These are phyloP conservation scores for Nakazawaea molendinolei DNA, from an alignment of 805 yeast genomes.

Conservation along the genomic window DNA sequence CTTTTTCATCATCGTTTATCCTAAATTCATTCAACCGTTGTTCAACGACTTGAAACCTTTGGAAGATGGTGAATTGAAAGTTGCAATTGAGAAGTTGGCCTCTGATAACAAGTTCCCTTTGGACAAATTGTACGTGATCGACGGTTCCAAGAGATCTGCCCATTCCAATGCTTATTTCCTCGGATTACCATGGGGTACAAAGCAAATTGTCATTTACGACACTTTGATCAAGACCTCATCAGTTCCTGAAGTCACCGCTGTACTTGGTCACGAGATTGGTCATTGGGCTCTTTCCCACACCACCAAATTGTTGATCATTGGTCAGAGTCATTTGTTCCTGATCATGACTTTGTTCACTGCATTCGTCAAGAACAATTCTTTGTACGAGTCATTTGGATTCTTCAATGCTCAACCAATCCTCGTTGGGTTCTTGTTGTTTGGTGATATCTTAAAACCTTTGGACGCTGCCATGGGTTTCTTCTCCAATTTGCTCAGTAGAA, in stretches of 20 bases:
- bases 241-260: constrained; percentile 81
- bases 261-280: constrained; percentile 97
- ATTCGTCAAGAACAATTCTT: constrained; percentile 71
- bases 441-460: constrained; percentile 72
- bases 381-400: constrained; percentile 79
- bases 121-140: constrained; percentile 78
- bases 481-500: constrained; percentile 70
- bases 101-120: constrained; percentile 75
- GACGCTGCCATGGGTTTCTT: constrained; percentile 62
- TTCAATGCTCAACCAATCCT: constrained; percentile 57
- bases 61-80: constrained; percentile 82
- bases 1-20: constrained; percentile 67
- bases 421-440: constrained; percentile 76
- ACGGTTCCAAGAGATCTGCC: constrained; percentile 94
- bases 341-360: constrained; percentile 72
- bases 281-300: constrained; percentile 94
- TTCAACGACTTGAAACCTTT: constrained; percentile 90
- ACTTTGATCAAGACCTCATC: constrained; percentile 80
- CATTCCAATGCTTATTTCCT: constrained; percentile 96
- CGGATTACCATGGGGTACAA: constrained; percentile 91
- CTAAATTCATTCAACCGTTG: constrained; percentile 84
- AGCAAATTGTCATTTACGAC: constrained; percentile 90
- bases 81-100: constrained; percentile 77
- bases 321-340: constrained; percentile 57
- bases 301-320: constrained; percentile 60